Conservation (phyloP, 2,329 filamentous ascomycete genomes). For the Knoxdaviesia capensis region DNA sequence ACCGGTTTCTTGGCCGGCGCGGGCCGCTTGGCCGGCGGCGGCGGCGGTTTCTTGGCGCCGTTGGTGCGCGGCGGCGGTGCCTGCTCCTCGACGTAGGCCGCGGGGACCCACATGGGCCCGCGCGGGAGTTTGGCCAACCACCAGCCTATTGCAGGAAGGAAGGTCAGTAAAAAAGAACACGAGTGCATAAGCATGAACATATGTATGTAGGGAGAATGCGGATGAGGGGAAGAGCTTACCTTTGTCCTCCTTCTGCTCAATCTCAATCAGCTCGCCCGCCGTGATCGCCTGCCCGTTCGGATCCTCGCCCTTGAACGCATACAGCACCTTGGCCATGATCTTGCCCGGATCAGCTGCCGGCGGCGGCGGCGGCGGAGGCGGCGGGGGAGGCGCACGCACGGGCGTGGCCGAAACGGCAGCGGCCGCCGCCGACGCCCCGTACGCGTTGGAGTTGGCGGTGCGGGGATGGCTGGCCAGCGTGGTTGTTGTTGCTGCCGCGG, state of each 20-base stretch:
- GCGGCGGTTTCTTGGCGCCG: slow-evolving; percentile 46
- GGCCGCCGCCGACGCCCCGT: background rate
- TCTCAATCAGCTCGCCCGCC: slow-evolving; percentile 64
- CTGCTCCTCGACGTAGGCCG: slow-evolving; percentile 82
- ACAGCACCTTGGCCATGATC: slow-evolving; percentile 72
- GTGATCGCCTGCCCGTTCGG: slow-evolving; percentile 68
- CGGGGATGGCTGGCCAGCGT: slow-evolving; percentile 14
- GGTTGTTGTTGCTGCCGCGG: slow-evolving; percentile 4
- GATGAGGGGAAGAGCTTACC: slow-evolving; percentile 37
- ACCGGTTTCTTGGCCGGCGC: slow-evolving; percentile 51
- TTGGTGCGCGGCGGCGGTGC: slow-evolving; percentile 25
- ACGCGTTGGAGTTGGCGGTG: background rate
- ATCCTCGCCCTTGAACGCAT: slow-evolving; percentile 73
- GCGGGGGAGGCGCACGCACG: slow-evolving; percentile 29
- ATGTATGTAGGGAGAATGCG: background rate
- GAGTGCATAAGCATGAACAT: slow-evolving; percentile 9
- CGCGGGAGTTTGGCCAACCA: slow-evolving; percentile 64
- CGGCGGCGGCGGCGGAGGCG: slow-evolving; percentile 48
- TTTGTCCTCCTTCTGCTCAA: slow-evolving; percentile 89
- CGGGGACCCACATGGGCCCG: slow-evolving; percentile 82
- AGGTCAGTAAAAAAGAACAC: slow-evolving; percentile 13
- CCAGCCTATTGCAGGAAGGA: slow-evolving; percentile 45
- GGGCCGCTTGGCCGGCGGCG: slow-evolving; percentile 66
- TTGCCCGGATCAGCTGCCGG: slow-evolving; percentile 37
- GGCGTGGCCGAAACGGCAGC: slow-evolving; percentile 15